These are phyloP conservation scores for Skeletonema grethae DNA, from an alignment of 108 stramenopile species.

Conservation along the genomic window DNA sequence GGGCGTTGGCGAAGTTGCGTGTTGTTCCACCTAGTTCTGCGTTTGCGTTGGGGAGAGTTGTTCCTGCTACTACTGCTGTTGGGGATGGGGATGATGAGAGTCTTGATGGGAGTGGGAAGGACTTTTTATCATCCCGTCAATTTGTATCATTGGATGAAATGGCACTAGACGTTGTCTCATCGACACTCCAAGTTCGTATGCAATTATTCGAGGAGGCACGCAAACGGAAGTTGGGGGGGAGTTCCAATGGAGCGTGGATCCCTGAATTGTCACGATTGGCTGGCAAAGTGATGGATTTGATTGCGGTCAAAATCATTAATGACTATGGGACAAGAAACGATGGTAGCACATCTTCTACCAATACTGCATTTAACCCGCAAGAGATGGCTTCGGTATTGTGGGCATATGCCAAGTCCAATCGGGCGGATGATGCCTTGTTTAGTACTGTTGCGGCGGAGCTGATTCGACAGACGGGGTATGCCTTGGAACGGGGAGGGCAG, in stretches of 20 bases:
- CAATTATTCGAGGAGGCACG: slow-evolving; percentile 50
- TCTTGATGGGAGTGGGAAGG: slow-evolving; percentile 5
- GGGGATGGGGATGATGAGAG: slow-evolving; percentile 5
- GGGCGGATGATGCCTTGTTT: slow-evolving; percentile 56
- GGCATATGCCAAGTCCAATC: slow-evolving; percentile 53
- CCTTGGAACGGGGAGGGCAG: slow-evolving; percentile 19
- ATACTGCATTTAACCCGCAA: slow-evolving; percentile 44
- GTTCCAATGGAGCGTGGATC: slow-evolving; percentile 56
- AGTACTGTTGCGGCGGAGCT: slow-evolving; percentile 47
- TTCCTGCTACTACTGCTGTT: no score
- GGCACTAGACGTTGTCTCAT: slow-evolving; percentile 40
- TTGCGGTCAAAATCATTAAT: slow-evolving; percentile 43
- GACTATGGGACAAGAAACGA: slow-evolving; percentile 22
- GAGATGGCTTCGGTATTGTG: slow-evolving; percentile 69
- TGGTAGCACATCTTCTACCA: background rate
- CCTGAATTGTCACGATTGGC: slow-evolving; percentile 66
- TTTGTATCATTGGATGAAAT: slow-evolving; percentile 51
- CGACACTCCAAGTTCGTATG: slow-evolving; percentile 42
- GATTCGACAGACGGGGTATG: slow-evolving; percentile 40
- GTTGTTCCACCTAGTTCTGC: slow-evolving; percentile 61
- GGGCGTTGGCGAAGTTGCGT: slow-evolving; percentile 82
- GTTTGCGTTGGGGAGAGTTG: slow-evolving; percentile 50
- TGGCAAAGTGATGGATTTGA: slow-evolving; percentile 65
- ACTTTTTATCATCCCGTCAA: slow-evolving; percentile 8
- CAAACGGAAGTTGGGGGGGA: slow-evolving; percentile 20